phyloP scores from a whole-genome alignment of 73 alveolate genomes.

The Paraurostyla sp. region DNA sequence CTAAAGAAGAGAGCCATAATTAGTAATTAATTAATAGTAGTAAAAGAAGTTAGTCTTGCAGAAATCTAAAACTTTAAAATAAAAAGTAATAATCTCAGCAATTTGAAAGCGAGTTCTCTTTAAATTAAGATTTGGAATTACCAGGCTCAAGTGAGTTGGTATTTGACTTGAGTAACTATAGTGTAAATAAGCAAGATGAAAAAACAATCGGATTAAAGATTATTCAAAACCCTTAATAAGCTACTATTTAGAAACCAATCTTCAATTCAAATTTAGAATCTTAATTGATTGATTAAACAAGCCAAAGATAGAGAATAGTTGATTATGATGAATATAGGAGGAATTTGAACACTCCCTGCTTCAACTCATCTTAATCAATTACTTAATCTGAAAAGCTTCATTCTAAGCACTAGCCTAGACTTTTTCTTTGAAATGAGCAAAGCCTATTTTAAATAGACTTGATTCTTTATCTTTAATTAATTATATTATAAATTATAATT shows the following conservation, averaged over 20 bases:
- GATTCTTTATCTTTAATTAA: too few species aligned
- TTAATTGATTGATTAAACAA: too few species aligned
- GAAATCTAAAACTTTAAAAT: not conserved
- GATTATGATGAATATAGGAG: not conserved
- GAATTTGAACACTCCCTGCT: not conserved
- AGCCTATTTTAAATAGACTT: too few species aligned
- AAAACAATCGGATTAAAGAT: not conserved
- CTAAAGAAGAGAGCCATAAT: constrained; percentile 1
- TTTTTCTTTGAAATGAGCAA: not conserved
- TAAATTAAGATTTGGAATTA: not conserved
- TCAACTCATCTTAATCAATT: not conserved
- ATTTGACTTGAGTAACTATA: not conserved
- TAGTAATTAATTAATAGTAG: not conserved
- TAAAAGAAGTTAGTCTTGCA: too few species aligned
- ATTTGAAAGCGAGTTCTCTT: too few species aligned
- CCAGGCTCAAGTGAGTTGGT: constrained; percentile 16
- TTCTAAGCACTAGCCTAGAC: not conserved
- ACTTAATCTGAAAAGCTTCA: not conserved
- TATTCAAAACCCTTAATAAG: not conserved
- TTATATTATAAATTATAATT: too few species aligned
- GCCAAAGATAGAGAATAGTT: not conserved
- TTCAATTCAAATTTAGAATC: too few species aligned
- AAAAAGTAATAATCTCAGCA: too few species aligned
- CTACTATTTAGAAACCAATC: not conserved
- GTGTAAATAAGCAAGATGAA: not conserved